A percentile compares a stretch with the other conserved stretches of the same genome.
phyloP scores from a whole-genome alignment of 192 early-diverging fungal species.

The Endogone sp. region DNA sequence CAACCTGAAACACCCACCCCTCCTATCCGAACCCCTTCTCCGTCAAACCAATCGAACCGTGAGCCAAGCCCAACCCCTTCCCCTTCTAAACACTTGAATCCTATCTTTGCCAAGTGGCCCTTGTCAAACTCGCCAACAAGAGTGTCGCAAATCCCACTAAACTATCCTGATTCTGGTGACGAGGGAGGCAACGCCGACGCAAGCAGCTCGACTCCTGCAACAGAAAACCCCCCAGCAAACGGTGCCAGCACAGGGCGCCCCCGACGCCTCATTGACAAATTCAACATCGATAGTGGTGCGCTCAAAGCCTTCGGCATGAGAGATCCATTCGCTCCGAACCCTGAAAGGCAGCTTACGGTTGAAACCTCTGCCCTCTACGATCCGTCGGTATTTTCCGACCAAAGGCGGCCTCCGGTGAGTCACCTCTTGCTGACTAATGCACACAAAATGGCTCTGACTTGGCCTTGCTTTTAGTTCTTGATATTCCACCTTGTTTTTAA shows the following conservation, averaged over 20 bases:
- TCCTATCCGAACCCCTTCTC: neutral
- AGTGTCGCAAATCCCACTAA: neutral
- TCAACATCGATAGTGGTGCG: neutral
- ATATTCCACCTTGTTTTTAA: no score
- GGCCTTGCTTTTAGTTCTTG: no score
- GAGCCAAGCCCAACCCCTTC: neutral
- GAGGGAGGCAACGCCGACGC: neutral
- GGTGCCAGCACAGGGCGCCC: neutral
- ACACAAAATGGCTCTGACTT: no score
- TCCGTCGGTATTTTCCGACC: neutral
- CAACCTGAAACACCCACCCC: neutral
- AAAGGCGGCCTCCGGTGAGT: neutral
- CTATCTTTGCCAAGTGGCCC: neutral
- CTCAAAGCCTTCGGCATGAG: neutral
- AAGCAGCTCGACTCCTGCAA: neutral
- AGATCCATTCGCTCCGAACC: constrained; percentile 1
- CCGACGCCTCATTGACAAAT: neutral
- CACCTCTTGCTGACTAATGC: neutral
- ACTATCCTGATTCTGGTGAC: neutral
- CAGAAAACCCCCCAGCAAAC: neutral
- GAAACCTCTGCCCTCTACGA: constrained; percentile 9
- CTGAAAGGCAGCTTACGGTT: constrained; percentile 17
- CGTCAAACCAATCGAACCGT: neutral
- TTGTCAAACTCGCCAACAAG: neutral
- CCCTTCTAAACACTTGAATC: neutral